Percentiles rank a stretch among this genome's conserved stretches.
These are phyloP conservation scores for Effrenium voratum DNA, from an alignment of 73 alveolate genomes.

Conservation along the genomic window DNA sequence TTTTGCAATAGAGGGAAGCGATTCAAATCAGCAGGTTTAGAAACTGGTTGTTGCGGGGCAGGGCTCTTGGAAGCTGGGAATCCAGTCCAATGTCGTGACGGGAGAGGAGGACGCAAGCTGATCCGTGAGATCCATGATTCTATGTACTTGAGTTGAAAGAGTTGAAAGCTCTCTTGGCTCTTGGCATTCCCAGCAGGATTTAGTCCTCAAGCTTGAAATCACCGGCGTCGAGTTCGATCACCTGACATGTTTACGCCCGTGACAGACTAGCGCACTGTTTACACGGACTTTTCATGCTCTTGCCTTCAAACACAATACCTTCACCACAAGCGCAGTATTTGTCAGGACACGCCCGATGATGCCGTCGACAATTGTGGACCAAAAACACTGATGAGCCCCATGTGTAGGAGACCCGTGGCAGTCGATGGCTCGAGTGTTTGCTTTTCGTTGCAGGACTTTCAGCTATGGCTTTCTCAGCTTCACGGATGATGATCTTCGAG, in stretches of 20 bases:
- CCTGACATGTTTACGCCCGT: conserved; percentile 18
- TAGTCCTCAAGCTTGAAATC: conserved; percentile 64
- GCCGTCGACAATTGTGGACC: conserved; percentile 62
- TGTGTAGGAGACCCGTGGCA: conserved; percentile 43
- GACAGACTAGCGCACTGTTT: background rate
- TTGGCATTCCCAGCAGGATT: background rate
- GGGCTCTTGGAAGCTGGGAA: conserved; percentile 89
- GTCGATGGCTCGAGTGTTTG: background rate
- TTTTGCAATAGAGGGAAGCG: background rate
- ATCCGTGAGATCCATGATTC: background rate
- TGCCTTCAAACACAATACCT: background rate
- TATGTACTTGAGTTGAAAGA: background rate
- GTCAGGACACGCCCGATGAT: conserved; percentile 87
- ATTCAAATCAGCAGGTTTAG: too few relatives aligned
- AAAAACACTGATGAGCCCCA: conserved; percentile 80
- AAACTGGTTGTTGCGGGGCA: too few relatives aligned
- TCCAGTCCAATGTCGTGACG: conserved; percentile 75
- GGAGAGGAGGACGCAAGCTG: conserved; percentile 57
- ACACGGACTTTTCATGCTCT: background rate
- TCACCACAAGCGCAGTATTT: background rate
- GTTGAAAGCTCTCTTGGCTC: too few relatives aligned
- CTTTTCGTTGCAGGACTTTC: conserved; percentile 61
- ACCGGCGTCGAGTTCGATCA: conserved; percentile 48
- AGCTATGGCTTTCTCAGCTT: conserved; percentile 84
- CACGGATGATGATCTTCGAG: conserved; percentile 78